These are phyloP conservation scores for Nidula microcarpa DNA, from an alignment of 768 basidiomycete genomes.

Conservation along the genomic window DNA sequence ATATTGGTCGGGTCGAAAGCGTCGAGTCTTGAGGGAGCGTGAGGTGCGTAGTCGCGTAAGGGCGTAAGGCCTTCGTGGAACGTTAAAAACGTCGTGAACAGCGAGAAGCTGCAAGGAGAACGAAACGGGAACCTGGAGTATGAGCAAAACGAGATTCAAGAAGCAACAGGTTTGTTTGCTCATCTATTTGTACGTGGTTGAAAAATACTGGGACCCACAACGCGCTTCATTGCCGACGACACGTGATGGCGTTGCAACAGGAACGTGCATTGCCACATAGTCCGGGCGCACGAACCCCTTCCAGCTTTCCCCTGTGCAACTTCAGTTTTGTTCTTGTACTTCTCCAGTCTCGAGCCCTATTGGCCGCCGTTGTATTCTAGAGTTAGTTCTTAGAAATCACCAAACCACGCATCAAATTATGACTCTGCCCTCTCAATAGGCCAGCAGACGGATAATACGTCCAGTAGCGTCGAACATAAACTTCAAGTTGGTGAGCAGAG, in stretches of 20 bases:
- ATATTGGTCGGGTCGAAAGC: slow-evolving; percentile 34
- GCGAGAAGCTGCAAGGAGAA: slow-evolving; percentile 22
- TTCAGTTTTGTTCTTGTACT: no score
- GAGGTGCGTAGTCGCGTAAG: slow-evolving; percentile 36
- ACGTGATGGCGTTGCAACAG: slow-evolving; percentile 18
- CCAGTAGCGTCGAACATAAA: no score
- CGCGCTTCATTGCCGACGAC: slow-evolving; percentile 16
- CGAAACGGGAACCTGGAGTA: slow-evolving; percentile 19
- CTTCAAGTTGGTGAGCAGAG: no score
- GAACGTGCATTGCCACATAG: background rate
- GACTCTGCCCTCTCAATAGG: no score
- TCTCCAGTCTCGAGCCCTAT: no score
- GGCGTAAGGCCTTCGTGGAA: slow-evolving; percentile 40
- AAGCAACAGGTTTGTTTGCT: slow-evolving; percentile 21
- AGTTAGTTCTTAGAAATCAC: no score
- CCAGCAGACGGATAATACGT: no score
- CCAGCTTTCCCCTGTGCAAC: no score
- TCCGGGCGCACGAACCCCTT: background rate
- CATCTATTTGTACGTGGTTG: slow-evolving; percentile 34
- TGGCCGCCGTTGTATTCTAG: no score
- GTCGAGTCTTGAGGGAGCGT: slow-evolving; percentile 42
- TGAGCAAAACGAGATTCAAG: slow-evolving; percentile 13
- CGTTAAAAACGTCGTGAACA: slow-evolving; percentile 26
- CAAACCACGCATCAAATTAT: no score
- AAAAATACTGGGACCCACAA: slow-evolving; percentile 23